Evolutionary conservation across 2,329 filamentous ascomycete species (phyloP).

Genomic region (Ceratocystis cacaofunesta): DNA sequence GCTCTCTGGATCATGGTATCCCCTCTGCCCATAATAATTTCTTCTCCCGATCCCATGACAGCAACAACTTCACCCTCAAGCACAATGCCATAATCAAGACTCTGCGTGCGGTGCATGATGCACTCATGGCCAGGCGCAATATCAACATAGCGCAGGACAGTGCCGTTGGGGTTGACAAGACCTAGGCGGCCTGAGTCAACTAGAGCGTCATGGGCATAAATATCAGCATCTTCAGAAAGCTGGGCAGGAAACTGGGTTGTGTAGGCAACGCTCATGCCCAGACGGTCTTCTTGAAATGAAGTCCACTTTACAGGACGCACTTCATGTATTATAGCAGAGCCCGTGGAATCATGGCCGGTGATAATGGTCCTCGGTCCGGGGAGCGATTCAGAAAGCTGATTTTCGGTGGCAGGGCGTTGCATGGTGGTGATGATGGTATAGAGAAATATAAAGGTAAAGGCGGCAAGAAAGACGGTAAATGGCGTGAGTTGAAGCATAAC

Average conservation of each 20-base stretch:
- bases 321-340: slow-evolving; percentile 18
- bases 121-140: slow-evolving; percentile 28
- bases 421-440: slow-evolving; percentile 5
- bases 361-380: slow-evolving; percentile 16
- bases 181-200: slow-evolving; percentile 22
- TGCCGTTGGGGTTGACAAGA: slow-evolving; percentile 26
- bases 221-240: slow-evolving; percentile 29
- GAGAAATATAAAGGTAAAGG: slow-evolving; percentile 3
- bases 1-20: slow-evolving; percentile 42
- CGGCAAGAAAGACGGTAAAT: slow-evolving; percentile 2
- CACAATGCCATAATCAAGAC: slow-evolving; percentile 40
- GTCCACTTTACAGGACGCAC: slow-evolving; percentile 17
- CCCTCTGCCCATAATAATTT: slow-evolving; percentile 31
- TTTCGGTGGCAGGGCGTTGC: slow-evolving; percentile 11
- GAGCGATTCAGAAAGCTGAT: slow-evolving; percentile 12
- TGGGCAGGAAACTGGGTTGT: slow-evolving; percentile 29
- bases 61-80: slow-evolving; percentile 39
- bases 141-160: slow-evolving; percentile 34
- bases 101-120: slow-evolving; percentile 38
- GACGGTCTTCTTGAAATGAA: slow-evolving; percentile 23
- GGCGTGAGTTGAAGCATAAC: background rate
- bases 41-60: slow-evolving; percentile 36
- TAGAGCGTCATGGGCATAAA: slow-evolving; percentile 25
- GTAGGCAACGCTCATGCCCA: slow-evolving; percentile 30
- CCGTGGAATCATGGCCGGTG: slow-evolving; percentile 14